Evolutionary conservation across 2,329 filamentous ascomycete genomes (phyloP), one percentile per base, ranked within the genome.

Genomic region (Botryotinia globosa): DNA sequence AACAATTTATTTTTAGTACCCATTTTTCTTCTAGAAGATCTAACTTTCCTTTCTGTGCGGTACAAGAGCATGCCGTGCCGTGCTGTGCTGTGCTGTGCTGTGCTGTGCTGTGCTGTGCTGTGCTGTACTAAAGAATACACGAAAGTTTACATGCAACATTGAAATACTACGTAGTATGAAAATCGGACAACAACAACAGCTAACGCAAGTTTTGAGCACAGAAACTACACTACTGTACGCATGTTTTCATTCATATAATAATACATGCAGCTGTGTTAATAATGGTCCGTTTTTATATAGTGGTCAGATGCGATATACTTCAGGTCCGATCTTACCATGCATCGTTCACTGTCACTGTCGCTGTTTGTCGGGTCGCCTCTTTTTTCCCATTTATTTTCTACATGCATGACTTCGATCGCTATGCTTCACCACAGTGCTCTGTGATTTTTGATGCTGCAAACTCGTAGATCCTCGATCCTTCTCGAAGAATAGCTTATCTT

Each of bases 21-120:
- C 65, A 32, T 68, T 58, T 29, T 62, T 37, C 54, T 69, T 62
- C 51, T 69, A 69, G 67, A 59, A 69, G 39, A 59, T 69, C 66
- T 25, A 14, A 67, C n/a, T 51, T 37, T 54, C 64, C 20, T 56
- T 61, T 32, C 66, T 34, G 51, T n/a, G 54, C 67, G n/a, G 29
- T 61, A 45, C 51, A 42, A 20, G 34, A 58, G 18, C 9, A 58
- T 69, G 51, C 51, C 22, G 51, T 69, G 66, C 48, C 22, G 48
- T 68, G 48, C 25, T 56, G 48, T 42, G 48, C 42, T 44, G 42
- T 68, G n/a, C 34, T 58, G 25, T 32, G 48, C 12, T 68, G 65
- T 68, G 34, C 32, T 65, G n/a, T 48, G 16, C n/a, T 44, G 42
- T 68, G n/a, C 34, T 58, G 25, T 32, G 48, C 12, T 68, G 65